Conservation (phyloP, 495 filamentous ascomycete species). For the Rusavskia elegans region DNA sequence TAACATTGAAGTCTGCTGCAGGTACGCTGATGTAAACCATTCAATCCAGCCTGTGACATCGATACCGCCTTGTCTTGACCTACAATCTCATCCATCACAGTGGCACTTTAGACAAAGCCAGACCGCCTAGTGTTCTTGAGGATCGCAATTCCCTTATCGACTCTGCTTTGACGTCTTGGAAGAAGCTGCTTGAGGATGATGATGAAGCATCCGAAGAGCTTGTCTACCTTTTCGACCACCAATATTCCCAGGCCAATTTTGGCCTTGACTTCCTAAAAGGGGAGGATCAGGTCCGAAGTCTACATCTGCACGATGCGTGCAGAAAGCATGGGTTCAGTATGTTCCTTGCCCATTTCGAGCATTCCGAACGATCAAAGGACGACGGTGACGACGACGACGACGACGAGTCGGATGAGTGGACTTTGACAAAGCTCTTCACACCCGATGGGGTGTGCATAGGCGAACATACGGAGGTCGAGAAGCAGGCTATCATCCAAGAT, state of each 20-base stretch:
- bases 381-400: too few species aligned
- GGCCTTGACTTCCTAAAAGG: constrained; percentile 20
- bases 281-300: too few species aligned
- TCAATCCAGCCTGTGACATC: constrained; percentile 31
- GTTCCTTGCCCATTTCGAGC: too few species aligned
- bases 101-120: not conserved
- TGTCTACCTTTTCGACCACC: constrained; percentile 25
- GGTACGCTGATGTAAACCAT: constrained; percentile 38
- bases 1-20: constrained; percentile 4
- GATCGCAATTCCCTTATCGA: constrained; percentile 3
- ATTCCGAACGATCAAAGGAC: too few species aligned
- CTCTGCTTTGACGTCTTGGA: constrained; percentile 3
- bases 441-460: too few species aligned
- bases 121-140: constrained; percentile 2
- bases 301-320: too few species aligned
- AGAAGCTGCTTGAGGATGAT: constrained; percentile 9
- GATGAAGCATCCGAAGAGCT: constrained; percentile 4
- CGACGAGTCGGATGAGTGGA: too few species aligned
- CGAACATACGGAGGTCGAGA: too few species aligned
- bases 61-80: constrained; percentile 30
- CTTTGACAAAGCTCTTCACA: too few species aligned
- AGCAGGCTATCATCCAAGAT: too few species aligned
- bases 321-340: too few species aligned
- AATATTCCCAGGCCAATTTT: constrained; percentile 29
- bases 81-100: constrained; percentile 34